Evolutionary conservation across 1,284 basidiomycete genomes (phyloP).

Genomic region (Lentinula novae-zelandiae): DNA sequence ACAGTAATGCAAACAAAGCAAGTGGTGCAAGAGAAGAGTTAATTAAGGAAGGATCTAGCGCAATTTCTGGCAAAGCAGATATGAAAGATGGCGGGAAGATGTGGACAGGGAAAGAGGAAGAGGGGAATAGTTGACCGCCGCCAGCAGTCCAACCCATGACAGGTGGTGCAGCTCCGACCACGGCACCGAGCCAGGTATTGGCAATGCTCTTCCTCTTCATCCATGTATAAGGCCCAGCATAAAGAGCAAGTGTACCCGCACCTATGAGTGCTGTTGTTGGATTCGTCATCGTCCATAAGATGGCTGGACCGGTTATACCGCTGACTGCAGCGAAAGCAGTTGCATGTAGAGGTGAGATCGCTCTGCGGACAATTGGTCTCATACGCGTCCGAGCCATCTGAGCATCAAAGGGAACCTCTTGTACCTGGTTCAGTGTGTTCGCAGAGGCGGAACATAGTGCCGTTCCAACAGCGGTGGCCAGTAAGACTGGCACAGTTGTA

Average conservation of each 20-base stretch:
- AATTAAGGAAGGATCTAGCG: constrained; percentile 44
- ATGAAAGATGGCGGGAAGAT: constrained; percentile 53
- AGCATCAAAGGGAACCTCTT: constrained; percentile 94
- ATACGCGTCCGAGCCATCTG: constrained; percentile 93
- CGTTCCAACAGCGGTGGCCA: constrained; percentile 88
- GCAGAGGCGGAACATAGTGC: constrained; percentile 91
- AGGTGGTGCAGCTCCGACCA: constrained; percentile 92
- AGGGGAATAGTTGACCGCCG: constrained; percentile 76
- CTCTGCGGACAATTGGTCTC: constrained; percentile 84
- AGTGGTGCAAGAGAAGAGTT: constrained; percentile 78
- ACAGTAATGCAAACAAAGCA: constrained; percentile 80
- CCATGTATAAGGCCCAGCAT: constrained; percentile 91
- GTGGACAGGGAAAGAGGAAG: constrained; percentile 47
- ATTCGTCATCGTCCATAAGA: constrained; percentile 86
- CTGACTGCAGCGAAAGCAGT: constrained; percentile 74
- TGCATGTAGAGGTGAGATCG: constrained; percentile 84
- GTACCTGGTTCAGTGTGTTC: constrained; percentile 92
- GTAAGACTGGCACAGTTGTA: constrained; percentile 76
- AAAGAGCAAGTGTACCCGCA: constrained; percentile 82
- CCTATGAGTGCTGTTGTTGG: constrained; percentile 87
- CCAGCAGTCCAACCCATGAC: constrained; percentile 99
- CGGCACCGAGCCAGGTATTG: constrained; percentile 94
- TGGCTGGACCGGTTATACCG: constrained; percentile 72
- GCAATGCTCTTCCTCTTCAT: constrained; percentile 86
- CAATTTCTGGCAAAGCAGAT: constrained; percentile 16